Percentiles rank a stretch among this genome's conserved stretches.
Conservation (phyloP, 1,284 basidiomycete genomes). For the Ceratobasidium sp. region DNA sequence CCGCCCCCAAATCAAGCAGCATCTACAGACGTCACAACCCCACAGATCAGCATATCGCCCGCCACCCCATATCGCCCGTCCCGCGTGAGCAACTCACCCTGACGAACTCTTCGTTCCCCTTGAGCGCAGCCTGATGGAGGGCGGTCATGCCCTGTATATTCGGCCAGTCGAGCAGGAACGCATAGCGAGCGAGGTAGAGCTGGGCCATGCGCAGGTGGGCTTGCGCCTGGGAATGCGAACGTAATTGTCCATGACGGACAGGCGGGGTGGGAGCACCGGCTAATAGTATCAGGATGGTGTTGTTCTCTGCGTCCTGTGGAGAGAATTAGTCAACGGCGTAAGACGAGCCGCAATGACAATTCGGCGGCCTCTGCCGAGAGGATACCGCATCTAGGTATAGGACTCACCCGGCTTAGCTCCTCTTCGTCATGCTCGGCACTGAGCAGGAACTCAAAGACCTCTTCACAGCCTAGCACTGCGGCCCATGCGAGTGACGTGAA, state of each 20-base stretch:
- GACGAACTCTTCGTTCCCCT: conserved; percentile 89
- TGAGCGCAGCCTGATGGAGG: conserved; percentile 86
- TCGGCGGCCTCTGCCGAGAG: background rate
- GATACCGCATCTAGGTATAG: background rate
- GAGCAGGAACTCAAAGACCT: conserved; percentile 89
- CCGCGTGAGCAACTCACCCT: conserved; percentile 59
- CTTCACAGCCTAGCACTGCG: conserved; percentile 82
- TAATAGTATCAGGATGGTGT: conserved; percentile 88
- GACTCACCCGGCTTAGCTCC: conserved; percentile 83
- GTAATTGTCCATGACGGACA: conserved; percentile 12
- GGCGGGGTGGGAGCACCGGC: conserved; percentile 67
- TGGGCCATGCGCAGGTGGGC: conserved; percentile 78
- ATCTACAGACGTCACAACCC: conserved; percentile 62
- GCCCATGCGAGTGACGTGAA: conserved; percentile 91
- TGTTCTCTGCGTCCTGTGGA: conserved; percentile 83
- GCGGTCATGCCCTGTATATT: conserved; percentile 90
- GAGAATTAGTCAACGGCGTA: conserved; percentile 9
- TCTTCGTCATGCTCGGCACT: conserved; percentile 88
- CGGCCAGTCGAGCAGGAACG: conserved; percentile 89
- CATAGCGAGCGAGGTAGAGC: conserved; percentile 81
- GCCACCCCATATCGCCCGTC: conserved; percentile 25
- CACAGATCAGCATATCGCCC: conserved; percentile 24
- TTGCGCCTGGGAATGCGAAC: conserved; percentile 66
- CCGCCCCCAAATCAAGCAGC: conserved; percentile 87
- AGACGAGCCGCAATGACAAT: background rate